Conservation (phyloP, 164 flowering plant genomes). For the Aristolochia californica region DNA sequence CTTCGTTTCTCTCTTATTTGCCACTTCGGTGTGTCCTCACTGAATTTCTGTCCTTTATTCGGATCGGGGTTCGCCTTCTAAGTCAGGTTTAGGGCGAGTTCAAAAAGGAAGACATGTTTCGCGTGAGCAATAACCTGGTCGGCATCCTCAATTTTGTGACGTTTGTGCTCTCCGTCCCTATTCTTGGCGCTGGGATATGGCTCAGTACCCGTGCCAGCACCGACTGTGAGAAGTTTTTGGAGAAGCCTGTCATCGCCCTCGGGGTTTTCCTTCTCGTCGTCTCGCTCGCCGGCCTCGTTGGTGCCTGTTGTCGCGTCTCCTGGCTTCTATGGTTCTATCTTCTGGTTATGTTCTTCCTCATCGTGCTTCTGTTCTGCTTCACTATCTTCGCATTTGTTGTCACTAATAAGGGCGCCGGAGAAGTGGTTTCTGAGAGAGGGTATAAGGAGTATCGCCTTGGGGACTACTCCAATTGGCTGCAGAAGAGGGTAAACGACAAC, state of each 20-base stretch:
- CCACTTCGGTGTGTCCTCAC: no score
- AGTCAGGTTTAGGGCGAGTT: no score
- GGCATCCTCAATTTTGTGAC: conserved; percentile 55
- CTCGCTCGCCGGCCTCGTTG: conserved; percentile 58
- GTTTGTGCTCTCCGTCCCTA: conserved; percentile 51
- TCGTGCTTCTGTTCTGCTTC: conserved; percentile 42
- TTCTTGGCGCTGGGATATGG: conserved; percentile 57
- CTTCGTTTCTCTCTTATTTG: no score
- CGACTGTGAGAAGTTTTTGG: conserved; percentile 51
- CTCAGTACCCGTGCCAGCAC: conserved; percentile 32
- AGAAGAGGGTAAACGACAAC: conserved; percentile 32
- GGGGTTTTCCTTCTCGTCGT: conserved; percentile 51
- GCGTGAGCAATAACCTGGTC: conserved; percentile 41
- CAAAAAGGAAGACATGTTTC: conserved; percentile 29
- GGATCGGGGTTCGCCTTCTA: no score
- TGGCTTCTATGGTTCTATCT: conserved; percentile 63
- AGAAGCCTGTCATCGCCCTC: conserved; percentile 37
- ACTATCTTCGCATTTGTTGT: conserved; percentile 62
- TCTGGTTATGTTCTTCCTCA: conserved; percentile 55
- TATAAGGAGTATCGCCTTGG: conserved; percentile 58
- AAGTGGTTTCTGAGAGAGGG: conserved; percentile 30
- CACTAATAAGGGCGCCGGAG: conserved; percentile 59
- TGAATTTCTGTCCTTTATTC: no score
- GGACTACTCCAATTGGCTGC: conserved; percentile 65
- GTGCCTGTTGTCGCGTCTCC: conserved; percentile 51